phyloP scores from a whole-genome alignment of 2,329 filamentous ascomycete genomes.

The Trichoderma koningiopsis region DNA sequence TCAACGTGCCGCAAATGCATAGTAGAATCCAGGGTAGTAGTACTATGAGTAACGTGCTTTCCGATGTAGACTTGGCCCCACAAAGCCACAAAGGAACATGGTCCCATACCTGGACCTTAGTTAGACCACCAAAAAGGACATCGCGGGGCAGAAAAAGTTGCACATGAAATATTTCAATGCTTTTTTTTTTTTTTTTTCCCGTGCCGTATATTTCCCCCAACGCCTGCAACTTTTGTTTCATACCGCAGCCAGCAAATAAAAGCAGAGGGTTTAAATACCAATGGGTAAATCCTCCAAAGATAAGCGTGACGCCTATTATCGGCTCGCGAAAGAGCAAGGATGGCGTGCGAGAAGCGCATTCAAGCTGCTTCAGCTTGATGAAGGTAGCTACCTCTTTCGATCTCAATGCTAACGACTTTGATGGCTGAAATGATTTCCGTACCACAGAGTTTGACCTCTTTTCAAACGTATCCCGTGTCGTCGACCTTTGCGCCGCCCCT shows the following conservation, averaged over 20 bases:
- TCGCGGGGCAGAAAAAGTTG: conserved; percentile 24
- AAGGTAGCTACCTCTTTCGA: conserved; percentile 48
- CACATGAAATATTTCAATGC: neutral
- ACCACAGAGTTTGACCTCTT: conserved; percentile 85
- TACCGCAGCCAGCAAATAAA: neutral
- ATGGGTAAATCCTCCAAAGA: conserved; percentile 99
- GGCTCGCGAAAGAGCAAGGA: conserved; percentile 96
- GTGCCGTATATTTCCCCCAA: neutral
- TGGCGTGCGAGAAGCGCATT: conserved; percentile 97
- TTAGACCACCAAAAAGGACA: conserved; percentile 19
- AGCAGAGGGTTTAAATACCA: conserved; percentile 24
- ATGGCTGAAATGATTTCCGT: neutral
- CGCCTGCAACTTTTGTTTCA: neutral
- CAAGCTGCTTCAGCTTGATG: conserved; percentile 94
- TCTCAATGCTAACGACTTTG: neutral
- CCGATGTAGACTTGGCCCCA: neutral
- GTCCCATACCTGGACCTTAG: neutral
- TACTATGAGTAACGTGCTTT: neutral
- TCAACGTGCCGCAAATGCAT: neutral
- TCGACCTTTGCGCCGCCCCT: conserved; percentile 93
- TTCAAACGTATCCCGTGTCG: conserved; percentile 83
- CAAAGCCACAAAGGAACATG: conserved; percentile 5
- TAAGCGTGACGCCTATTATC: conserved; percentile 96
- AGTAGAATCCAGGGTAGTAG: neutral
- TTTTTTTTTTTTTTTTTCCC: neutral